Base-by-base conservation (phyloP, 1,284 basidiomycete species). In the Clitocybe nebularis region DNA sequence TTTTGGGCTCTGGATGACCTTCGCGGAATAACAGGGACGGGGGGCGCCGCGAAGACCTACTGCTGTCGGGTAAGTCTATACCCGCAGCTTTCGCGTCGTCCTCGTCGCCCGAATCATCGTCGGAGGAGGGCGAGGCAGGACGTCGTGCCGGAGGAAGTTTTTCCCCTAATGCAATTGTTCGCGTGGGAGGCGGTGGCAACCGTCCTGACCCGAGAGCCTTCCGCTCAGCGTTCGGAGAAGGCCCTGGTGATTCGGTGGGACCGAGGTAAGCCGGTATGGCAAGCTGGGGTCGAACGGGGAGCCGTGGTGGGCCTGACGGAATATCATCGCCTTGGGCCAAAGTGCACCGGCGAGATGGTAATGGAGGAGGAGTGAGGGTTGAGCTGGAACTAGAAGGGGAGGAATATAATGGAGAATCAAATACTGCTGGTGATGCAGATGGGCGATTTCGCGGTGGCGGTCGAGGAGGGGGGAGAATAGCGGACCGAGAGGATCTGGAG, bases 21-120 rank as follows among this genome's bases (percentile, higher is more conserved):
- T 72, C 69, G 26, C 66, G 60, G 52, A 72, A 75, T 35, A 62
- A 72, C 29, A 72, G 54, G 2, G 57, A 40, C 1, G 93, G 93
- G 1, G 86, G 84, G 0, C 85, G 77, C 5, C 92, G 79, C 17
- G 89, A 94, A 1, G 92, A 85, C 35, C 79, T 76, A 36, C 83
- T 90, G 6, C 80, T 74, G 60, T 95, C 92, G 0, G 93, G 92
- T 14, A 79, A 70, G 46, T 93, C 87, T 0, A 77, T 55, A 6
- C 58, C 44, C 8, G 62, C 62, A 3, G 49, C 30, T 29, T 63
- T 68, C 6, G 58, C 55, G 46, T 71, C 68, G 1, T 74, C 72
- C 41, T 79, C 79, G 11, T 72, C 74, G 3, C 63, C 73, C 1
- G 70, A 75, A 13, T 79, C 77, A 28, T 84, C 76, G 20, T 79